Evolutionary conservation across 768 basidiomycete genomes (phyloP).

Genomic region (Russula lepida): DNA sequence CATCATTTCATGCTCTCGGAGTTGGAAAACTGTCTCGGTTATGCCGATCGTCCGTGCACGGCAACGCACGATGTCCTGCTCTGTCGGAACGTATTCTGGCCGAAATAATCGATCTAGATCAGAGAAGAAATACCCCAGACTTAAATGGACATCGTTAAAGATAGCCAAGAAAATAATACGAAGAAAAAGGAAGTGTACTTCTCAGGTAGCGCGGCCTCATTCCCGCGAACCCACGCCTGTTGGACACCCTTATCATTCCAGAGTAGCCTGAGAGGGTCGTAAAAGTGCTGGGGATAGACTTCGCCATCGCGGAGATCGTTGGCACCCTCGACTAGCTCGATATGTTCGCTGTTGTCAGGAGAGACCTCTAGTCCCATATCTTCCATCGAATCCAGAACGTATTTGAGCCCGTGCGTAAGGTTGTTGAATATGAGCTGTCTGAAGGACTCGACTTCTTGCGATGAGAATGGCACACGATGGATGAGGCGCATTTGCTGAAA

Average conservation of each 20-base stretch:
- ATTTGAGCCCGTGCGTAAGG: slow-evolving; percentile 75
- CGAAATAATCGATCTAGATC: slow-evolving; percentile 75
- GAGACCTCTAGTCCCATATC: slow-evolving; percentile 75
- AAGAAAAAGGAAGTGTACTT: slow-evolving; percentile 46
- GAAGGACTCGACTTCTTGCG: slow-evolving; percentile 78
- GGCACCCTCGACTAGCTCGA: slow-evolving; percentile 59
- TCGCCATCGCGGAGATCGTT: slow-evolving; percentile 73
- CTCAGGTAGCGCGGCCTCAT: slow-evolving; percentile 88
- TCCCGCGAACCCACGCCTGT: slow-evolving; percentile 69
- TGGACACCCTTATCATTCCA: slow-evolving; percentile 76
- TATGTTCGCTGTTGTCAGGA: slow-evolving; percentile 46
- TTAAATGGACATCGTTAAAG: slow-evolving; percentile 25
- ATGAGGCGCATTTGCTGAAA: slow-evolving; percentile 93
- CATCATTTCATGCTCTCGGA: slow-evolving; percentile 75
- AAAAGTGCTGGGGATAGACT: slow-evolving; percentile 62
- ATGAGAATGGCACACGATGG: slow-evolving; percentile 75
- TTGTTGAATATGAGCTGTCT: slow-evolving; percentile 93
- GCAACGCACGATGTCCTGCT: slow-evolving; percentile 83
- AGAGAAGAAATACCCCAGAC: slow-evolving; percentile 69
- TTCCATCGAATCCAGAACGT: slow-evolving; percentile 80
- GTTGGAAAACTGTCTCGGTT: slow-evolving; percentile 76
- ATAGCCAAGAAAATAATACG: neutral
- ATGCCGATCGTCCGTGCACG: slow-evolving; percentile 87
- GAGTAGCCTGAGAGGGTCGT: slow-evolving; percentile 55
- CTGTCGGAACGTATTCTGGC: slow-evolving; percentile 59